phyloP scores from a whole-genome alignment of 805 yeast species.

The Candida nanaspora region DNA sequence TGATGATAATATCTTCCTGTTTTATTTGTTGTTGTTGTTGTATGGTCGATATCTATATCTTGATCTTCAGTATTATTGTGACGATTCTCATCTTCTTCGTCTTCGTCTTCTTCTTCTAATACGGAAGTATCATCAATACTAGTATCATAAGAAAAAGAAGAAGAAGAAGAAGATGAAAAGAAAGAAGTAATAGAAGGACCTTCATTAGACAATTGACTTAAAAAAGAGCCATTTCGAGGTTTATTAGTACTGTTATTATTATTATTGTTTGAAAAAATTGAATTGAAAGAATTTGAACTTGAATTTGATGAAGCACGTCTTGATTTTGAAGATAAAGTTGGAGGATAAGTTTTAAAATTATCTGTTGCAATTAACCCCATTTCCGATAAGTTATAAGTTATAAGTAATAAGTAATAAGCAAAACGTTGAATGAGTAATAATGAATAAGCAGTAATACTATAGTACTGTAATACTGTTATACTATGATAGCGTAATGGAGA shows the following conservation, averaged over 20 bases:
- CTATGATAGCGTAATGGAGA: no score
- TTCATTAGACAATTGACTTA: not conserved
- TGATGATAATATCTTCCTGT: no score
- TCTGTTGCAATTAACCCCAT: constrained; percentile 26
- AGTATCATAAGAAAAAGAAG: no score
- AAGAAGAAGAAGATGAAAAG: no score
- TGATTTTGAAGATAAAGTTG: not conserved
- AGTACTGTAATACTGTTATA: no score
- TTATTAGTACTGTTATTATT: not conserved
- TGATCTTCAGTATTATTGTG: constrained; percentile 10
- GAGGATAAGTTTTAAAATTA: constrained; percentile 16
- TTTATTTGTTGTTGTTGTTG: no score
- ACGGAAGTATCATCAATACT: constrained; percentile 6
- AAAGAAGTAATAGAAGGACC: not conserved
- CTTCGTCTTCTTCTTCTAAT: constrained; percentile 1
- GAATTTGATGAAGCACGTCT: not conserved
- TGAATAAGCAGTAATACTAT: no score
- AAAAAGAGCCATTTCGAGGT: not conserved
- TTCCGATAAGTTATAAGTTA: not conserved
- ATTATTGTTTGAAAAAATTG: constrained; percentile 1
- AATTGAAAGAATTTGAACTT: not conserved
- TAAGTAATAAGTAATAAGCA: not conserved
- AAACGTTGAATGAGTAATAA: no score
- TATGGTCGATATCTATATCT: constrained; percentile 8
- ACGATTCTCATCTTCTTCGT: constrained; percentile 5